Conservation (phyloP, 495 filamentous ascomycete genomes). For the Extremus antarcticus region DNA sequence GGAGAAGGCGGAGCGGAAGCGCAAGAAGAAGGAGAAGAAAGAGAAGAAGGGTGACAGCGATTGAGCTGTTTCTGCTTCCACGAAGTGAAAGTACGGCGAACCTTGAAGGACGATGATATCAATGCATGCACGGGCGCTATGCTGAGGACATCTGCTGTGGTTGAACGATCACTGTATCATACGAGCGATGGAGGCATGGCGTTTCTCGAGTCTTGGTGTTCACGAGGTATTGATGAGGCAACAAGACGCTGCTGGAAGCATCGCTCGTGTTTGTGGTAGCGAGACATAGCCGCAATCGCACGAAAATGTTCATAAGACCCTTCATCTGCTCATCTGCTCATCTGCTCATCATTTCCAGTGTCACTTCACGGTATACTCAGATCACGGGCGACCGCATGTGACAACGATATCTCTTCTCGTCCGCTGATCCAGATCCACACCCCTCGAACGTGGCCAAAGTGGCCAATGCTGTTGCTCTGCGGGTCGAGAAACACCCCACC, state of each 20-base stretch:
- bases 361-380: too few species aligned
- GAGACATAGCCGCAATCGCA: too few species aligned
- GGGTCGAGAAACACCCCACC: background rate
- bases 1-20: slow-evolving; percentile 30
- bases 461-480: too few species aligned
- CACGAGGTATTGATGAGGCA: background rate
- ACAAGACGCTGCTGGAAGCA: background rate
- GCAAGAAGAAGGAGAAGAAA: slow-evolving; percentile 32
- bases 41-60: slow-evolving; percentile 22
- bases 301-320: too few species aligned
- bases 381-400: too few species aligned
- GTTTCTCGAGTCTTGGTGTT: background rate
- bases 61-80: background rate
- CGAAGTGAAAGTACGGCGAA: background rate
- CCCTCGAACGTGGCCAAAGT: too few species aligned
- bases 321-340: too few species aligned
- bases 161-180: background rate
- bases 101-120: background rate
- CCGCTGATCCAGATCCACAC: background rate
- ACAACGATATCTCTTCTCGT: too few species aligned
- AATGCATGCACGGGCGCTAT: too few species aligned
- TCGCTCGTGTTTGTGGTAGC: too few species aligned
- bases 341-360: too few species aligned
- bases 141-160: too few species aligned
- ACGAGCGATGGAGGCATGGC: background rate